Evolutionary conservation across 2,329 filamentous ascomycete species (phyloP), one percentile per base, ranked within the genome.

Genomic region (Colletotrichum sp.): DNA sequence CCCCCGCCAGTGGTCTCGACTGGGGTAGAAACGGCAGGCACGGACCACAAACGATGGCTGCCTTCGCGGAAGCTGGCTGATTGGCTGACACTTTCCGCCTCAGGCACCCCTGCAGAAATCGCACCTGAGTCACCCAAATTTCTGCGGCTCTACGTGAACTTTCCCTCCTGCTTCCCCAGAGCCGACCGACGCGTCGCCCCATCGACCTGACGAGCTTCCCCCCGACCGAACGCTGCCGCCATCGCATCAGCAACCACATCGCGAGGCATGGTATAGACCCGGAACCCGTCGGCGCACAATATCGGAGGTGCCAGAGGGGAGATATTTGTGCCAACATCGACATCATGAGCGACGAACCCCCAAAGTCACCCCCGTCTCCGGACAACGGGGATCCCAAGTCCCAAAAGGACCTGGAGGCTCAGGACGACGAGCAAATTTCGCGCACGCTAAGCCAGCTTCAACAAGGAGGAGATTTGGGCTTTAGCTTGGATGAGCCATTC

Each of bases 401-500:
- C 26, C 88, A 90, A 75, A 83, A 89, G 75, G 81, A 81, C 24
- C 88, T 90, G 77, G 83, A 89, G 74, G 87, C 84, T 28, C 85
- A 87, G 36, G 89, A 92, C 78, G 87, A 90, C 28, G 84, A 83
- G 67, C 84, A 86, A 69, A 88, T 91, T 32, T 83, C 87, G 34
- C 84, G 82, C 10, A 82, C 89, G 12, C 81, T 91, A 18, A 85
- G 84, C 30, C 83, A 86, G 67, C 85, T 84, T 52, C 84, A 87
- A 75, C 83, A 86, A 72, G 84, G 83, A 36, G 81, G 80, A 15
- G 84, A 80, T 24, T 81, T 86, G 15, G 84, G 84, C 10, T 81
- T 87, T 6, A 85, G 86, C 67, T 81, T 92, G 74, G 85, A 88
- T 34, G 82, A 86, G 69, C 83, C 88, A 28, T 90, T 93, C 78